Conservation (phyloP, 2,329 filamentous ascomycete genomes). For the Penicillium expansum region DNA sequence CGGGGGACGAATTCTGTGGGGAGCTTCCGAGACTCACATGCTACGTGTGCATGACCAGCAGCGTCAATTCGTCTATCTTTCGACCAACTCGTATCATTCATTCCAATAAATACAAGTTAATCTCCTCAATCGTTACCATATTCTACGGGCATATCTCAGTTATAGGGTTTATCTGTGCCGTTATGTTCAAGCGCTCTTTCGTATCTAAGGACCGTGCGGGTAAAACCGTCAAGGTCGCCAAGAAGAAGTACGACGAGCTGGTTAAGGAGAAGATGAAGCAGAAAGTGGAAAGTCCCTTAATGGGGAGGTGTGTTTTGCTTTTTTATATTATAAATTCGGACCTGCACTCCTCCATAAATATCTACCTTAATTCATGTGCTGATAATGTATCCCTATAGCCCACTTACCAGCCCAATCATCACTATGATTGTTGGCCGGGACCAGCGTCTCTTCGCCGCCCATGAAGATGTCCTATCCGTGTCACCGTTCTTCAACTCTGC, state of each 20-base stretch:
- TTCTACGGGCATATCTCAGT: constrained; percentile 41
- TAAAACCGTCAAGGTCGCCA: constrained; percentile 76
- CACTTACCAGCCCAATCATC: constrained; percentile 70
- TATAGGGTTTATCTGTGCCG: constrained; percentile 37
- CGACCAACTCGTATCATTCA: constrained; percentile 40
- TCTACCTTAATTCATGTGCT: not conserved
- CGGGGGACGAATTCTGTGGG: constrained; percentile 36
- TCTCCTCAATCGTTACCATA: constrained; percentile 45
- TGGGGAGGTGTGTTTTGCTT: constrained; percentile 45
- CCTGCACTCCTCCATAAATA: not conserved
- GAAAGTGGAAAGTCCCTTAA: constrained; percentile 64
- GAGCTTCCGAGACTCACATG: constrained; percentile 52
- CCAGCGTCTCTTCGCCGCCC: constrained; percentile 87
- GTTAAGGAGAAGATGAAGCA: constrained; percentile 85
- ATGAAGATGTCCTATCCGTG: constrained; percentile 84
- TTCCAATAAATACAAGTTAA: constrained; percentile 40
- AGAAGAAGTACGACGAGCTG: constrained; percentile 74
- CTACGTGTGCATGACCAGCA: constrained; percentile 54
- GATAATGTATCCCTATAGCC: constrained; percentile 32
- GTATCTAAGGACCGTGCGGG: constrained; percentile 79
- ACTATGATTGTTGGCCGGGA: constrained; percentile 81
- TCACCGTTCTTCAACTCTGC: constrained; percentile 79
- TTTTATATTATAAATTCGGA: not conserved
- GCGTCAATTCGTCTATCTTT: constrained; percentile 41
- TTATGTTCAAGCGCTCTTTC: constrained; percentile 93